A percentile compares a stretch with the other conserved stretches of the same genome.
Evolutionary conservation across 1,284 basidiomycete species (phyloP).

Genomic region (Exobasidium cylindrosporum): DNA sequence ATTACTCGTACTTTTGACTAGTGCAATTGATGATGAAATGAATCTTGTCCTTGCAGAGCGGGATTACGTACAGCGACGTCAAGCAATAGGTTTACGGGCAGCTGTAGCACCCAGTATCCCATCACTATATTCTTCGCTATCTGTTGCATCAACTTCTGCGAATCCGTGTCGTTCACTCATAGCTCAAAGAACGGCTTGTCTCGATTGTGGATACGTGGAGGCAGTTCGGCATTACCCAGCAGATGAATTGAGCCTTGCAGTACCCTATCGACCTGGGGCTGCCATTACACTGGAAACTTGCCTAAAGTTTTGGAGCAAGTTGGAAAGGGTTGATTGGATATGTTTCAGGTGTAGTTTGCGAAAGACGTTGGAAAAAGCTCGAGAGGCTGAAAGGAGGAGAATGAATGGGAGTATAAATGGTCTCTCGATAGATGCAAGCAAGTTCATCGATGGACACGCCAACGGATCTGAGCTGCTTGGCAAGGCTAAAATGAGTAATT

Average conservation of each 20-base stretch:
- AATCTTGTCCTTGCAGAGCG: slow-evolving; percentile 24
- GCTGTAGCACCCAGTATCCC: slow-evolving; percentile 1
- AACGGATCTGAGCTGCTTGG: not conserved
- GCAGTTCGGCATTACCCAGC: slow-evolving; percentile 43
- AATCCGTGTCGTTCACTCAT: slow-evolving; percentile 22
- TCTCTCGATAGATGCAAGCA: not conserved
- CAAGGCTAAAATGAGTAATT: slow-evolving; percentile 5
- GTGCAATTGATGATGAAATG: slow-evolving; percentile 45
- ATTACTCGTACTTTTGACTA: slow-evolving; percentile 45
- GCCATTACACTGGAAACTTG: slow-evolving; percentile 39
- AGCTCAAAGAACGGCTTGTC: slow-evolving; percentile 47
- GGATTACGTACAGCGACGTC: not conserved
- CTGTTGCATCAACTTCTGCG: not conserved
- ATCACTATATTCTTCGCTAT: not conserved
- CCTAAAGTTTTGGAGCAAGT: slow-evolving; percentile 36
- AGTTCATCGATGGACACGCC: not conserved
- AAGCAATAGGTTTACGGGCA: slow-evolving; percentile 1
- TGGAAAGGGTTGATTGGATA: slow-evolving; percentile 52
- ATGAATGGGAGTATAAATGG: slow-evolving; percentile 4
- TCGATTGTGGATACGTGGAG: slow-evolving; percentile 50
- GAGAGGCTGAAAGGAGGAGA: slow-evolving; percentile 14
- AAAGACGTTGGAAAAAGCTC: slow-evolving; percentile 20
- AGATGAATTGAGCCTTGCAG: slow-evolving; percentile 43
- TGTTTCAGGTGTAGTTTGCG: slow-evolving; percentile 49
- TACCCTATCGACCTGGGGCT: slow-evolving; percentile 27